Evolutionary conservation across 2,329 filamentous ascomycete genomes (phyloP).

Genomic region (Paraphoma sp.): DNA sequence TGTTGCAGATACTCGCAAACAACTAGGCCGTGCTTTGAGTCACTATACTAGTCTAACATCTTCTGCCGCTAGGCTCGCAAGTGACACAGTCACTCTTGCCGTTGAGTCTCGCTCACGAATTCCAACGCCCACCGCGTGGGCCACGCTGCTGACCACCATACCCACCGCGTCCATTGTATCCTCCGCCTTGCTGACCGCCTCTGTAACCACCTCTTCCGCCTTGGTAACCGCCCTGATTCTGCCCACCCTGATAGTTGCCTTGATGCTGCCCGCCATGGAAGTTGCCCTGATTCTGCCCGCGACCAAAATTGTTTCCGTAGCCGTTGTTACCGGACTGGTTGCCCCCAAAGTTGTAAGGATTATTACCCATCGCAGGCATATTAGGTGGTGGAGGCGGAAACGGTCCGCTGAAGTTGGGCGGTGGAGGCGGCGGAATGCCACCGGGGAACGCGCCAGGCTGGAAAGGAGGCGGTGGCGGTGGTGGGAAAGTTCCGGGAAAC

Average conservation of each 20-base stretch:
- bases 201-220: conserved; percentile 26
- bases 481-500: conserved; percentile 25
- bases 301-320: conserved; percentile 11
- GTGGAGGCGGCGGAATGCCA: conserved; percentile 31
- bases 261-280: background rate
- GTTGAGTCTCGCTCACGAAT: background rate
- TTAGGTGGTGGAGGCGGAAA: conserved; percentile 28
- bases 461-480: conserved; percentile 26
- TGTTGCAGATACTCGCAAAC: no score
- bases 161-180: conserved; percentile 21
- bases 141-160: conserved; percentile 22
- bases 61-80: no score
- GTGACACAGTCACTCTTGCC: no score
- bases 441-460: conserved; percentile 17
- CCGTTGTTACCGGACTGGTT: conserved; percentile 2
- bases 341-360: conserved; percentile 13
- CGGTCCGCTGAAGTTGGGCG: conserved; percentile 29
- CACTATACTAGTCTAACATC: no score
- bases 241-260: background rate
- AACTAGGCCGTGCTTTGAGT: no score
- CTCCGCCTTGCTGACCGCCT: conserved; percentile 15
- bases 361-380: conserved; percentile 19
- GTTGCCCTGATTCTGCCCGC: conserved; percentile 13
- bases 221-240: conserved; percentile 16
- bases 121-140: conserved; percentile 22